A percentile compares a stretch with the other conserved stretches of the same genome.
Conservation (phyloP, 345 rosid genomes). For the Euphorbia tirucalli region DNA sequence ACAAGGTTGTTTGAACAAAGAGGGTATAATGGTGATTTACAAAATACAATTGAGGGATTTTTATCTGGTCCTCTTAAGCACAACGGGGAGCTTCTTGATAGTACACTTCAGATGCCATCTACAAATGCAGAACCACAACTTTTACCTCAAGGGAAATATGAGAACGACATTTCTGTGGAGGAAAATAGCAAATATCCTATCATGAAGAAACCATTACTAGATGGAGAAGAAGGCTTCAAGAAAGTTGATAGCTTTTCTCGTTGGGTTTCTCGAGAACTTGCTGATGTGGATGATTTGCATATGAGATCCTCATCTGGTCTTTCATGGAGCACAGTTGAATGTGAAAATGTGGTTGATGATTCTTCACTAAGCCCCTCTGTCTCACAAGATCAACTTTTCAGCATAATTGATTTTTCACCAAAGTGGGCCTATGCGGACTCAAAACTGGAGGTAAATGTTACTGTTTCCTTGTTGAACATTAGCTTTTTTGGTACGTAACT, state of each 20-base stretch:
- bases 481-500: not conserved
- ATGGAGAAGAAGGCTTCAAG: conserved; percentile 62
- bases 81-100: conserved; percentile 32
- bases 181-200: conserved; percentile 40
- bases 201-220: conserved; percentile 43
- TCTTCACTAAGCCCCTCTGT: conserved; percentile 76
- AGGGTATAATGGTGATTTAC: conserved; percentile 27
- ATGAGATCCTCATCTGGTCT: conserved; percentile 68
- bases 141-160: conserved; percentile 33
- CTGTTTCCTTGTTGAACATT: not conserved
- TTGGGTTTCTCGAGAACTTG: conserved; percentile 78
- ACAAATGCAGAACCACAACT: conserved; percentile 34
- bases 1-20: conserved; percentile 47
- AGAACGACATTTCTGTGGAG: conserved; percentile 40
- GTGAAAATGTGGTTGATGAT: conserved; percentile 59
- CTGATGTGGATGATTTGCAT: conserved; percentile 70
- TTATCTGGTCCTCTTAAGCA: conserved; percentile 36
- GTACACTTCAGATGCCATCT: conserved; percentile 31
- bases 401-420: conserved; percentile 73
- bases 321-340: conserved; percentile 68
- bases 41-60: conserved; percentile 34
- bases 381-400: conserved; percentile 83
- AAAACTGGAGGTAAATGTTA: conserved; percentile 60
- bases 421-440: conserved; percentile 62
- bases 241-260: conserved; percentile 92